These are phyloP conservation scores for Medicago lupulina DNA, from an alignment of 306 rosid species.

Conservation along the genomic window DNA sequence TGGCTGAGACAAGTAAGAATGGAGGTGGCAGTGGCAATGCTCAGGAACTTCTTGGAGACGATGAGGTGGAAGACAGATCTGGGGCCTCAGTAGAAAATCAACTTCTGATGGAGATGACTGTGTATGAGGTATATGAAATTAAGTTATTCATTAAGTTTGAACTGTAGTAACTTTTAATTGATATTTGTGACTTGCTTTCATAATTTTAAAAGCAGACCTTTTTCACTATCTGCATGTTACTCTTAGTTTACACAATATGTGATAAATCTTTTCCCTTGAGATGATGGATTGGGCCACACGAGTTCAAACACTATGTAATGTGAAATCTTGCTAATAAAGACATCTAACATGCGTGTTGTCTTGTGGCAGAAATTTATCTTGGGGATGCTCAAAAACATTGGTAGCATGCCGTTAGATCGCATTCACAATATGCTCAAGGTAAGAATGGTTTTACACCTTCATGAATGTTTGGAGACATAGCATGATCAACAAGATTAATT, in stretches of 20 bases:
- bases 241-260: neutral
- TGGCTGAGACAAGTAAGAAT: slow-evolving; percentile 66
- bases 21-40: slow-evolving; percentile 59
- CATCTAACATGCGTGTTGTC: slow-evolving; percentile 35
- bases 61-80: slow-evolving; percentile 85
- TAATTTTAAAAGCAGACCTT: neutral
- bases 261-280: no score
- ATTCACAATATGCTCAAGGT: slow-evolving; percentile 98
- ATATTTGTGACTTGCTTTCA: slow-evolving; percentile 10
- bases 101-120: slow-evolving; percentile 83
- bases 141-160: slow-evolving; percentile 8
- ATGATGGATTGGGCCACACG: no score
- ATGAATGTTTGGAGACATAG: slow-evolving; percentile 7
- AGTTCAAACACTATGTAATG: slow-evolving; percentile 1
- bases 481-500: slow-evolving; percentile 22
- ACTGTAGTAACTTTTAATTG: slow-evolving; percentile 12
- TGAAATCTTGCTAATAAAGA: slow-evolving; percentile 27
- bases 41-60: slow-evolving; percentile 78
- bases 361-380: slow-evolving; percentile 80
- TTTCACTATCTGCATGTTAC: no score
- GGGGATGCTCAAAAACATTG: slow-evolving; percentile 97
- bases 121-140: slow-evolving; percentile 74
- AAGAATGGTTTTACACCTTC: slow-evolving; percentile 37
- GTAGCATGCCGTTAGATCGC: slow-evolving; percentile 88
- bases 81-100: slow-evolving; percentile 87